Base-by-base conservation (phyloP, 306 rosid genomes). In the Prunus kanzakura region DNA sequence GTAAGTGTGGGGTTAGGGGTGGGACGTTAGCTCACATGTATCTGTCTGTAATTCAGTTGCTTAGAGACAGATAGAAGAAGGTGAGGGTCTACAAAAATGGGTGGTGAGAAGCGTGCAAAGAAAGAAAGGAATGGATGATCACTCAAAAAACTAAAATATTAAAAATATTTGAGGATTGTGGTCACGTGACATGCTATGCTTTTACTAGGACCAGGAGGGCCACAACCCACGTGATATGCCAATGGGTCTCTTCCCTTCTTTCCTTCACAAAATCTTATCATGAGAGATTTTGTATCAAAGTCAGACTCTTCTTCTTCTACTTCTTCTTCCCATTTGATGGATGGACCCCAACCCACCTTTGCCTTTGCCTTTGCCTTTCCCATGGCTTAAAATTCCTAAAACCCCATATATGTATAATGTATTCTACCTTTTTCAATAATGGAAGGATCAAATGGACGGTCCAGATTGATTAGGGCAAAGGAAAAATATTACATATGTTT, bases 21-120 rank as follows among this genome's bases (percentile, higher is more conserved):
- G 86, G 89, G 89, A 79, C 81, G 93, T 89, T 91, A 82, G 95
- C 76, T 91, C 94, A 89, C 95, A 93, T 88, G 97, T 89, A 88
- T 79, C 25, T 87, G 93, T 91, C 91, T 78, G 84, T 16, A 77
- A 85, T 79, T 83, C 85, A 80, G 88, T 88, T 89, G 87, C 60
- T 86, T 76, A 72, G 65, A 38, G 80, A 82, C 78, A 80, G 72
- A 81, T 9, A 78, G 46, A 68, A 15, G 70, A 46, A 1, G 52
- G 60, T 10, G 65, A 54, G 75, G 49, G 69, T 15, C 41, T 57
- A 2, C 74, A 32, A 27, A 60, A 71, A 72, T 73, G 82, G 71
- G 82, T 77, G 87, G 85, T 72, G 73, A 67, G 79, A 64, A 73
- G 57, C 81, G 84, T 88, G 87, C 46, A 75, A 77, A 79, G 80